Percentiles rank a stretch among this genome's conserved stretches.
phyloP scores from a whole-genome alignment of 208 protist genomes.

The Herpetomonas samuelpessoai region DNA sequence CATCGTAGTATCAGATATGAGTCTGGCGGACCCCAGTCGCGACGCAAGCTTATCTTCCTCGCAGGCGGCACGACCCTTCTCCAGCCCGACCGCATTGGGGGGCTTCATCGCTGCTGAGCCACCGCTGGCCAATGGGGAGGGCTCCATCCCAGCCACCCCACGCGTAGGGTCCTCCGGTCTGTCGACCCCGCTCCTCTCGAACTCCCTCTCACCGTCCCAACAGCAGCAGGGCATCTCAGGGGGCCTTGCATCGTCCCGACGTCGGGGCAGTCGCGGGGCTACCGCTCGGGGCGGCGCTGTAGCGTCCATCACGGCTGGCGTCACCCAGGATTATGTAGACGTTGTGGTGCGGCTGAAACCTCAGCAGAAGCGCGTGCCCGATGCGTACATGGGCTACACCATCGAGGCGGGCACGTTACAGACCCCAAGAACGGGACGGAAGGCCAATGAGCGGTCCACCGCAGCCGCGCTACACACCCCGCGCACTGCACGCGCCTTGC shows the following conservation, averaged over 20 bases:
- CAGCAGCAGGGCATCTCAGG: background rate
- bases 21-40: background rate
- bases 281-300: background rate
- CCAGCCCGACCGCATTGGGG: background rate
- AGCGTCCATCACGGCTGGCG: background rate
- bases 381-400: slow-evolving; percentile 5
- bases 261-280: background rate
- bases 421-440: slow-evolving; percentile 1
- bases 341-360: slow-evolving; percentile 39
- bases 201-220: background rate
- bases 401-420: slow-evolving; percentile 16
- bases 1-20: background rate
- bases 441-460: background rate
- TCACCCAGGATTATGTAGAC: slow-evolving; percentile 25
- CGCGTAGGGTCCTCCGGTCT: background rate
- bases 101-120: background rate
- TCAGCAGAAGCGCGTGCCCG: background rate
- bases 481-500: background rate
- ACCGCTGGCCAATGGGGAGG: background rate
- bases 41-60: background rate
- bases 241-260: background rate
- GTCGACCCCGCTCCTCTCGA: background rate
- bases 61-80: background rate
- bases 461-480: background rate
- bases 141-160: background rate